phyloP scores from a whole-genome alignment of 106 monocot genomes.

The Dendrobium nobile region DNA sequence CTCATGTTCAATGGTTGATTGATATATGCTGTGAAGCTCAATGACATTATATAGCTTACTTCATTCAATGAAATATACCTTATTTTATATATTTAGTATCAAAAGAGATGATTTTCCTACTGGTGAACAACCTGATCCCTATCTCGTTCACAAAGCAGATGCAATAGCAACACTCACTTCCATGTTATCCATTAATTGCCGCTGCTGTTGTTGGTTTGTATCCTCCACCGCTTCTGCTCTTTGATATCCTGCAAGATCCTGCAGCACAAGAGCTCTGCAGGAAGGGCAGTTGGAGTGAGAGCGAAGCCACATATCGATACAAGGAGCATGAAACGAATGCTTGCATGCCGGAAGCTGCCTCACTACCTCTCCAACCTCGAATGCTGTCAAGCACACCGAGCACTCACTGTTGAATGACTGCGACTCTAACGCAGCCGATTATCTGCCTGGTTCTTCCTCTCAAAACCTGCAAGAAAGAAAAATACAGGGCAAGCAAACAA shows the following conservation, averaged over 20 bases:
- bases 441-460: too few species aligned
- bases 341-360: slow-evolving; percentile 12
- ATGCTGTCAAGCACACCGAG: slow-evolving; percentile 16
- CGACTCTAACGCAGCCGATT: slow-evolving; percentile 1
- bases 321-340: slow-evolving; percentile 21
- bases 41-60: too few species aligned
- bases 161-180: background rate
- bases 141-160: background rate
- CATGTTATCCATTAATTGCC: background rate
- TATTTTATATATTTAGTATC: too few species aligned
- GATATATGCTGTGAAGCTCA: too few species aligned
- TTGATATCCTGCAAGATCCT: background rate
- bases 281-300: slow-evolving; percentile 17
- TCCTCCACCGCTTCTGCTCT: background rate
- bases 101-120: too few species aligned
- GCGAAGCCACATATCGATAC: slow-evolving; percentile 23
- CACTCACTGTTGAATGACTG: slow-evolving; percentile 10
- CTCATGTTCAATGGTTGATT: too few species aligned
- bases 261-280: slow-evolving; percentile 4
- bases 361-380: slow-evolving; percentile 13
- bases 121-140: background rate
- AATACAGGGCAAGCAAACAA: too few species aligned
- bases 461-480: too few species aligned
- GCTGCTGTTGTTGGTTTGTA: background rate
- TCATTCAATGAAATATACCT: too few species aligned